Evolutionary conservation across 2,329 filamentous ascomycete genomes (phyloP).

Genomic region (Madurella fahalii): DNA sequence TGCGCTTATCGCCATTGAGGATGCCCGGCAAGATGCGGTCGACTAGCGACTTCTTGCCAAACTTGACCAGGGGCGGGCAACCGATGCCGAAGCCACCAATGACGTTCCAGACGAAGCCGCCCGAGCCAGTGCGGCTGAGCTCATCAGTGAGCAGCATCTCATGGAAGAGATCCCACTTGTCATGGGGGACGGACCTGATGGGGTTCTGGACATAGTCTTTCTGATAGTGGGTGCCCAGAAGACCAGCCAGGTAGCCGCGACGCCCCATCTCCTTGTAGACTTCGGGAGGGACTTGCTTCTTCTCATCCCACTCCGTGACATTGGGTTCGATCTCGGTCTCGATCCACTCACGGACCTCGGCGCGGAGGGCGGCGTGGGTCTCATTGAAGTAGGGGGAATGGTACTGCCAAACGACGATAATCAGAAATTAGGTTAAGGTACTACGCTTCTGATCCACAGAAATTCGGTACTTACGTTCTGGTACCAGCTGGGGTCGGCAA

Average conservation of each 20-base stretch:
- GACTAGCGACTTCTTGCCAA: slow-evolving; percentile 78
- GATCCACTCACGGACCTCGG: slow-evolving; percentile 89
- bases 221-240: slow-evolving; percentile 81
- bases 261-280: slow-evolving; percentile 97
- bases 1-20: slow-evolving; percentile 88
- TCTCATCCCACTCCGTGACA: slow-evolving; percentile 96
- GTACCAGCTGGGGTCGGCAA: slow-evolving; percentile 91
- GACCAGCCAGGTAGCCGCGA: slow-evolving; percentile 86
- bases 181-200: slow-evolving; percentile 72
- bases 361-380: slow-evolving; percentile 83
- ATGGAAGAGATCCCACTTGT: slow-evolving; percentile 98
- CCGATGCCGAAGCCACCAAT: slow-evolving; percentile 97
- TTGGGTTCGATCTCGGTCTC: slow-evolving; percentile 84
- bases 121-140: slow-evolving; percentile 80
- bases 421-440: neutral
- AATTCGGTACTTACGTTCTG: slow-evolving; percentile 63
- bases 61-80: slow-evolving; percentile 85
- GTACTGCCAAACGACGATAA: slow-evolving; percentile 55
- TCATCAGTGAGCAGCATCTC: slow-evolving; percentile 95
- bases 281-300: slow-evolving; percentile 77
- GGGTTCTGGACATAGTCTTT: slow-evolving; percentile 65
- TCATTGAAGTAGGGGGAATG: slow-evolving; percentile 97
- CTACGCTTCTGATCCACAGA: no score
- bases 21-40: slow-evolving; percentile 87
- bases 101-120: slow-evolving; percentile 94